Percentiles rank a stretch among this genome's conserved stretches.
Conservation (phyloP, 1,139 yeast species). For the Geotrichum citri-aurantii region DNA sequence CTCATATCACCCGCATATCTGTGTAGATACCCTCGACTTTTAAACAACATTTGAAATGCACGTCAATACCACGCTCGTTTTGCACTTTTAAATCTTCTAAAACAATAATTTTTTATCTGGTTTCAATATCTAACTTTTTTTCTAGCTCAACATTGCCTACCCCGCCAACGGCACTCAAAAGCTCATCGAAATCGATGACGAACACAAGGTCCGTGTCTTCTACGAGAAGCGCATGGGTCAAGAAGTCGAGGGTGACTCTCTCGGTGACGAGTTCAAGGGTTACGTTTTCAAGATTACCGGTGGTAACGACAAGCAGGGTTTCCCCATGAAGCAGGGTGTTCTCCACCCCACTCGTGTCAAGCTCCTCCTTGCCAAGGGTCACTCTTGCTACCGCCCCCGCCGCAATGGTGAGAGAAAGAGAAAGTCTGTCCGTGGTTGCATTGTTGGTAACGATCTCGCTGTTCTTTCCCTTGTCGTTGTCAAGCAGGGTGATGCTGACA, state of each 20-base stretch:
- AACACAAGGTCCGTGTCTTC: conserved; percentile 97
- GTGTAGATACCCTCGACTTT: not conserved
- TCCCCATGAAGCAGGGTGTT: conserved; percentile 99
- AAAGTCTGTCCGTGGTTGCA: conserved; percentile 99
- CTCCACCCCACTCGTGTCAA: conserved; percentile 99
- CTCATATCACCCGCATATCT: not conserved
- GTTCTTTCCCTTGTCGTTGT: conserved; percentile 88
- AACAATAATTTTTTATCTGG: not conserved
- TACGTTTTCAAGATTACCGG: conserved; percentile 98
- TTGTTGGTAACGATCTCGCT: conserved; percentile 95
- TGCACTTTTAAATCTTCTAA: not conserved
- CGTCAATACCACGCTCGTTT: not conserved
- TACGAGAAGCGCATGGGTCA: conserved; percentile 99
- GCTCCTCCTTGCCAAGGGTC: conserved; percentile 88
- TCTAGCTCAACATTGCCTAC: conserved; percentile 91
- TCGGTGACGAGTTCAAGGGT: conserved; percentile 99
- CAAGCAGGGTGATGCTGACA: conserved; percentile 96
- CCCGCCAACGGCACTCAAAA: conserved; percentile 99
- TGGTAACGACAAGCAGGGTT: conserved; percentile 99
- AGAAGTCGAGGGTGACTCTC: conserved; percentile 98
- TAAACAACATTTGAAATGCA: not conserved
- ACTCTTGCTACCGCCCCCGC: conserved; percentile 99
- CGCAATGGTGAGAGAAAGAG: conserved; percentile 99
- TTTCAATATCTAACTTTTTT: not conserved
- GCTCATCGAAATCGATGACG: conserved; percentile 96